Conservation (phyloP, 805 yeast species). For the Schwanniomyces pseudopolymorphus region DNA sequence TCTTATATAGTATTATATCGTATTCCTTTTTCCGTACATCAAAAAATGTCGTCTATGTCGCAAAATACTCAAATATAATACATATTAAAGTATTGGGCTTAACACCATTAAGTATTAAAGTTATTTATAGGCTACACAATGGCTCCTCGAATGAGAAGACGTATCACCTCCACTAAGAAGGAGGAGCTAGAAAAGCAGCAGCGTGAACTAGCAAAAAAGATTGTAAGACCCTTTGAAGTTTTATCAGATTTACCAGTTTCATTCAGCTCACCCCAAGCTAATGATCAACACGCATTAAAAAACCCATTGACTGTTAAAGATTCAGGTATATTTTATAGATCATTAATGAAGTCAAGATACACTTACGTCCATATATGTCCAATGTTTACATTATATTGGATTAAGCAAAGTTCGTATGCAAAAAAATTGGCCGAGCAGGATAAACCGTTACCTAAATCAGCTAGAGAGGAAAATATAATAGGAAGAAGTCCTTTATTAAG, state of each 20-base stretch:
- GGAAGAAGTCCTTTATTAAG: slow-evolving; percentile 37
- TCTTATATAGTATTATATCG: slow-evolving; percentile 4
- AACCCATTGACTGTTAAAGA: slow-evolving; percentile 71
- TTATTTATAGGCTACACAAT: slow-evolving; percentile 16
- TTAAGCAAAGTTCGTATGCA: slow-evolving; percentile 60
- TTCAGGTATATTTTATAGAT: slow-evolving; percentile 67
- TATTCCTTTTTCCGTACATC: background rate
- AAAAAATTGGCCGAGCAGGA: slow-evolving; percentile 42
- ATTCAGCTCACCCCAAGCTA: slow-evolving; percentile 59
- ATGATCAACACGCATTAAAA: slow-evolving; percentile 49
- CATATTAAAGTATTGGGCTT: no score
- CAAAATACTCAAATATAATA: background rate
- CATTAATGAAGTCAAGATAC: slow-evolving; percentile 72
- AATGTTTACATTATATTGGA: slow-evolving; percentile 82
- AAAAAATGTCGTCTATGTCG: slow-evolving; percentile 2
- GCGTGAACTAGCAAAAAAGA: slow-evolving; percentile 30
- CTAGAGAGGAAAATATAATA: slow-evolving; percentile 14
- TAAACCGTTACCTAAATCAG: slow-evolving; percentile 32
- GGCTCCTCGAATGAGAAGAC: slow-evolving; percentile 45
- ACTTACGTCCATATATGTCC: slow-evolving; percentile 54
- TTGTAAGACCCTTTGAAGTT: slow-evolving; percentile 63
- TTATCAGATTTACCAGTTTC: slow-evolving; percentile 70
- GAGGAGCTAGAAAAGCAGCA: slow-evolving; percentile 45
- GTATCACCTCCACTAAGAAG: slow-evolving; percentile 41
- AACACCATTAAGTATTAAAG: no score